Evolutionary conservation across 2,329 filamentous ascomycete species (phyloP).

Genomic region (Colletotrichum sp.): DNA sequence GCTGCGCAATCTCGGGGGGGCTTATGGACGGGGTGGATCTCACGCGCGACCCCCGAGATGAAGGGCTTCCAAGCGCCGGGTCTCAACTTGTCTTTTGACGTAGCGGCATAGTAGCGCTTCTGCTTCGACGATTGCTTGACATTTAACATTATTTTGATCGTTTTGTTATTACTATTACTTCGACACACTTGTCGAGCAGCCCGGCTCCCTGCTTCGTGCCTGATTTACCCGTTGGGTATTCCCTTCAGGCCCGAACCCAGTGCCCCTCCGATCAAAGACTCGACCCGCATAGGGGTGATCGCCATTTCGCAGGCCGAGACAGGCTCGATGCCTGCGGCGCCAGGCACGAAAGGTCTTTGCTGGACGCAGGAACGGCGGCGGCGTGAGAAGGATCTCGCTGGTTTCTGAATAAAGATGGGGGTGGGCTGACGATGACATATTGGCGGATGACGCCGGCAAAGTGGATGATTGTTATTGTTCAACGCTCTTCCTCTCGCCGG

Average conservation of each 20-base stretch:
- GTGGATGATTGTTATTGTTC: not conserved
- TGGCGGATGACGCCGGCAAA: not conserved
- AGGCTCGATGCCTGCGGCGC: slow-evolving; percentile 15
- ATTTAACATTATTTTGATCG: not conserved
- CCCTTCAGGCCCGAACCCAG: not conserved
- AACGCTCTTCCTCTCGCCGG: not conserved
- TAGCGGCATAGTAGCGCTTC: not conserved
- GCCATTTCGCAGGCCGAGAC: not conserved
- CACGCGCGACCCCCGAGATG: not conserved
- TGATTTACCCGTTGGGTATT: not conserved
- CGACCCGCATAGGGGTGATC: not conserved
- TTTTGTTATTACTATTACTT: not conserved
- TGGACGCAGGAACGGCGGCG: not conserved
- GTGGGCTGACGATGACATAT: not conserved
- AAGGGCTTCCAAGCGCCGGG: not conserved
- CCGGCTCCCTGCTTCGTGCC: not conserved
- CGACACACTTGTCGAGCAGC: not conserved
- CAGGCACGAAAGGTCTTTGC: not conserved
- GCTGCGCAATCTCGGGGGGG: not conserved
- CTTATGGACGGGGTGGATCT: not conserved
- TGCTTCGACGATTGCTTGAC: not conserved
- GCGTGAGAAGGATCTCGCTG: not conserved
- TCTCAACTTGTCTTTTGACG: not conserved
- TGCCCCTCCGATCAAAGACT: not conserved
- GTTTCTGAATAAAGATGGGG: not conserved